These are phyloP conservation scores for Lipomyces yamadae DNA, from an alignment of 805 yeast species.

Conservation along the genomic window DNA sequence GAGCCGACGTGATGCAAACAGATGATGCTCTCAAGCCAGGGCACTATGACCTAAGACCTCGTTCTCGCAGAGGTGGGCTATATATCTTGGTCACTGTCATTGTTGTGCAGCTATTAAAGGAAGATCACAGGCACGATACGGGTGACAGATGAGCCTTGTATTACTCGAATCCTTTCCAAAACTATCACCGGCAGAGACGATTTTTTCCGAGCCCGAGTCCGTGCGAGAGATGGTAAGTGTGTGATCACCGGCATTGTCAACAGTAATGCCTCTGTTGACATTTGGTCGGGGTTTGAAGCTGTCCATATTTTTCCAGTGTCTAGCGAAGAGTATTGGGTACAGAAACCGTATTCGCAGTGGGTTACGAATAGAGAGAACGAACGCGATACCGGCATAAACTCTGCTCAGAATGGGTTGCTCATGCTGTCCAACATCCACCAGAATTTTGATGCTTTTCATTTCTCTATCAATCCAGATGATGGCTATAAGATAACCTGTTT, in stretches of 20 bases:
- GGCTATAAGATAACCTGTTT: conserved; percentile 3
- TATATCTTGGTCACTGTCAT: neutral
- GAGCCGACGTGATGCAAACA: neutral
- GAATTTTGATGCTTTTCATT: neutral
- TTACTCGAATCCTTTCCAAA: conserved; percentile 1
- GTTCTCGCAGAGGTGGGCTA: neutral
- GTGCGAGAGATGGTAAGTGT: conserved; percentile 3
- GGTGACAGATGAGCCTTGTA: neutral
- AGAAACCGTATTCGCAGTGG: neutral
- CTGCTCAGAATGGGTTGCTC: neutral
- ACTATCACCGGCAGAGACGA: conserved; percentile 1
- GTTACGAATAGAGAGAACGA: neutral
- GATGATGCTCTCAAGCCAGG: neutral
- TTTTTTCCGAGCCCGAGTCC: neutral
- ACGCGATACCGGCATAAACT: neutral
- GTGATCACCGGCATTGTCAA: neutral
- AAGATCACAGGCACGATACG: neutral
- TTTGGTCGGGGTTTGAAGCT: neutral
- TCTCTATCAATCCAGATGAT: conserved; percentile 1
- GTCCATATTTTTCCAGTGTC: conserved; percentile 2
- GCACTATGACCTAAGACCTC: neutral
- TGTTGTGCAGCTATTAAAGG: neutral
- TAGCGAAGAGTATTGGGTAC: neutral
- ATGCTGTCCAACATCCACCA: neutral
- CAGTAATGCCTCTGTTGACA: neutral